A percentile compares a stretch with the other conserved stretches of the same genome.
phyloP scores from a whole-genome alignment of 2,329 filamentous ascomycete species.

The Colletotrichum karsti region DNA sequence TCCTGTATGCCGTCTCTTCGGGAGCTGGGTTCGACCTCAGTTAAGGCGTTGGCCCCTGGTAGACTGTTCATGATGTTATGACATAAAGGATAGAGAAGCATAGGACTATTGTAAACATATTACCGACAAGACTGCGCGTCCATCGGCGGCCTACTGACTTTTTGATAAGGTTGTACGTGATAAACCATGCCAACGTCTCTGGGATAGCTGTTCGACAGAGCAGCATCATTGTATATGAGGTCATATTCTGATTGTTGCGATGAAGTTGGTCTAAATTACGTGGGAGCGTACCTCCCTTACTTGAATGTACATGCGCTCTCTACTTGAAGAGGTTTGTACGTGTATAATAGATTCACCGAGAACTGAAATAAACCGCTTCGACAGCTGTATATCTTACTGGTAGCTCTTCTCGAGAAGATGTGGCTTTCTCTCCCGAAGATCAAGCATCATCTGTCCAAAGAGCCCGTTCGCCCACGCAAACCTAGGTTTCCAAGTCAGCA shows the following conservation, averaged over 20 bases:
- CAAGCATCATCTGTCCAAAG: slow-evolving; percentile 84
- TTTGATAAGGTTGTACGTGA: no score
- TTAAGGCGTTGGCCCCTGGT: slow-evolving; percentile 38
- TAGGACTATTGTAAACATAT: slow-evolving; percentile 3
- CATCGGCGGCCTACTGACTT: neutral
- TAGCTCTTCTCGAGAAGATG: slow-evolving; percentile 64
- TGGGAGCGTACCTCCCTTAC: no score
- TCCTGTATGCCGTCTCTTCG: slow-evolving; percentile 89
- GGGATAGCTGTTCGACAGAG: no score
- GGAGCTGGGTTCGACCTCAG: slow-evolving; percentile 92
- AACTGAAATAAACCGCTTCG: no score
- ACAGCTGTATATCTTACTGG: slow-evolving; percentile 47
- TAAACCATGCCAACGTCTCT: no score
- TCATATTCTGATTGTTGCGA: no score
- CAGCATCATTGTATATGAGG: no score
- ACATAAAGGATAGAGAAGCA: slow-evolving; percentile 2
- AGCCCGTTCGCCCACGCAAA: slow-evolving; percentile 91
- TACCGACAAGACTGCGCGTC: neutral
- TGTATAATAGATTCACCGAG: no score
- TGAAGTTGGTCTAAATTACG: no score
- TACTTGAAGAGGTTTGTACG: no score
- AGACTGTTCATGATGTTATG: slow-evolving; percentile 19
- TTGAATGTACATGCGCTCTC: no score
- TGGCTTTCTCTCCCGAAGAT: slow-evolving; percentile 78
- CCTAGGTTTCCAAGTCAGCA: slow-evolving; percentile 55